Evolutionary conservation across 495 filamentous ascomycete species (phyloP).

Genomic region (Hyaloscypha bicolor): DNA sequence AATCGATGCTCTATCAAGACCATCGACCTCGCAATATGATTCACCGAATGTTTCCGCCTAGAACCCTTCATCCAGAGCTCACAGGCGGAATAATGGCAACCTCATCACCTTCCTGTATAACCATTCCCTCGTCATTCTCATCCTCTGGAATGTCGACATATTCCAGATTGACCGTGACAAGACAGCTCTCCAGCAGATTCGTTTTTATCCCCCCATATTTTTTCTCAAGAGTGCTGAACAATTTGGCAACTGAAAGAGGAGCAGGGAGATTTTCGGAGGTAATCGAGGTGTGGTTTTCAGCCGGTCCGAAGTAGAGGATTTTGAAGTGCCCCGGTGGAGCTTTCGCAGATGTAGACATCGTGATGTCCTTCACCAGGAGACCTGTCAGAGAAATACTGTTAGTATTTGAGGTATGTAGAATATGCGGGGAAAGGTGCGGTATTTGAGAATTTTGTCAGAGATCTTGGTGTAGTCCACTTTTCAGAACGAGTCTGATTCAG

Average conservation of each 20-base stretch:
- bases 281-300: slow-evolving; percentile 71
- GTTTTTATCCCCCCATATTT: slow-evolving; percentile 77
- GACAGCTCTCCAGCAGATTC: slow-evolving; percentile 72
- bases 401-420: background rate
- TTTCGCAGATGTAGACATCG: slow-evolving; percentile 41
- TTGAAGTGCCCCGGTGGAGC: slow-evolving; percentile 65
- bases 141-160: slow-evolving; percentile 74
- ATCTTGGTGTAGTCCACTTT: slow-evolving; percentile 60
- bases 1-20: background rate
- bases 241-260: slow-evolving; percentile 63
- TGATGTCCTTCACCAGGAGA: slow-evolving; percentile 2
- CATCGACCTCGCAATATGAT: background rate
- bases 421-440: background rate
- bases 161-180: slow-evolving; percentile 83
- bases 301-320: slow-evolving; percentile 85
- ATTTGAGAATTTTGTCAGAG: slow-evolving; percentile 47
- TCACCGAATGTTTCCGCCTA: background rate
- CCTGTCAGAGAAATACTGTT: background rate
- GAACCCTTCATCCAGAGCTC: slow-evolving; percentile 65
- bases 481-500: slow-evolving; percentile 45
- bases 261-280: slow-evolving; percentile 71
- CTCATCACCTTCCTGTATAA: slow-evolving; percentile 81
- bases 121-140: slow-evolving; percentile 37
- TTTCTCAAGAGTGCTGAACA: slow-evolving; percentile 75
- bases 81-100: slow-evolving; percentile 97